Evolutionary conservation across 2,329 filamentous ascomycete species (phyloP), one percentile per base, ranked within the genome.

Genomic region (Colletotrichum sp.): DNA sequence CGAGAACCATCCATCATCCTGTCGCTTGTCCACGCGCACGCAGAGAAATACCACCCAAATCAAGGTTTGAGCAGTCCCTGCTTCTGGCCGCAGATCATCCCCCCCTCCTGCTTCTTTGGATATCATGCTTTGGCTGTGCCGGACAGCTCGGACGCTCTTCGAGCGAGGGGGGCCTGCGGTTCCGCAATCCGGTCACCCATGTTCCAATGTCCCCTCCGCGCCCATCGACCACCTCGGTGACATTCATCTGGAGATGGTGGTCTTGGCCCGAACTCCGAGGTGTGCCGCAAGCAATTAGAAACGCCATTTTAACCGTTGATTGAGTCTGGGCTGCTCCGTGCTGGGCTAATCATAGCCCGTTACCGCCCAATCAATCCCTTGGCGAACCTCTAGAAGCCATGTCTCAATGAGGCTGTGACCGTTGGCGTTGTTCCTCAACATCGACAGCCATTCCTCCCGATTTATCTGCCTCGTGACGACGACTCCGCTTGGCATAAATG

Each of bases 31-130:
- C 39, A 48, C 26, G 39, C 15, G 44, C 16, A 24, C 18, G 32
- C 26, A 63, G 15, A 18, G 5, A 22, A 24, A 32, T 16, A 52
- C 22, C 34, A 52, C 34, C 36, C 16, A 32, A 66, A 55, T 62
- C 22, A 75, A 75, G 62, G 67, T 71, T 75, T 60, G 59, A 32
- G 22, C 48, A 67, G 60, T 55, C 52, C 36, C 36, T 63, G 64
- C 34, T 16, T 66, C 26, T 60, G 34, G 68, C 60, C 68, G 32
- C 68, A 66, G 72, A 75, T 75, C 68, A 55, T 55, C 68, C 44
- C 24, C 34, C 39, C 32, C 24, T 64, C 32, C n/a, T 32, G 24
- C 36, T 75, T 57, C 55, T 57, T 63, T 68, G 44, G 26, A 52
- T 12, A 44, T 30, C 52, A 63, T 32, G 30, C n/a, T 32, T 60